A percentile compares a stretch with the other conserved stretches of the same genome.
phyloP scores from a whole-genome alignment of 139 green algal species.

The Chlorella ohadii region DNA sequence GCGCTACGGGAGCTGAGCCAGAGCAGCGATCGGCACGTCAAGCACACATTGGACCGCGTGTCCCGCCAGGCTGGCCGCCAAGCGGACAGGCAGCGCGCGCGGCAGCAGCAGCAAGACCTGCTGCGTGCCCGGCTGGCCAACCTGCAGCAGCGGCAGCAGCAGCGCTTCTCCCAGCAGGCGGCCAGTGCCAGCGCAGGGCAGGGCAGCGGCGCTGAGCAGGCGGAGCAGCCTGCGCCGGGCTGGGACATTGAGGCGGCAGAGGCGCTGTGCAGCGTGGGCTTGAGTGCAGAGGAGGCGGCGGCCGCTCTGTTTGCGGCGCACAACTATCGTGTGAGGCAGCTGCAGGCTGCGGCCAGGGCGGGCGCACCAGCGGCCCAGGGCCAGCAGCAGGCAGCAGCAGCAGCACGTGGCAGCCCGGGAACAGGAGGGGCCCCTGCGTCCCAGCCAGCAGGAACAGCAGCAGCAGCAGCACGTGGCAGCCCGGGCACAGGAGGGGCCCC shows the following conservation, averaged over 20 bases:
- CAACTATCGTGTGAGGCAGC: not conserved
- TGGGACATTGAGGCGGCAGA: slow-evolving; percentile 13
- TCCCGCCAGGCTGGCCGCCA: not conserved
- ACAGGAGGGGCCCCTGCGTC: not conserved
- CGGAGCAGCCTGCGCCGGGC: not conserved
- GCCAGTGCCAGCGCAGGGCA: not conserved
- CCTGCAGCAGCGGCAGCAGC: not conserved
- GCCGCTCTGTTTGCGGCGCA: slow-evolving; percentile 1
- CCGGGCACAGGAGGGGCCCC: not conserved
- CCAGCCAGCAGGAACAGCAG: not conserved
- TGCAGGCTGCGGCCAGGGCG: not conserved
- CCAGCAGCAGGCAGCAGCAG: slow-evolving; percentile 2
- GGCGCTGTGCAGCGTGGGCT: not conserved
- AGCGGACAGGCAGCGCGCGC: not conserved
- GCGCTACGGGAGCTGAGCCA: too few species aligned
- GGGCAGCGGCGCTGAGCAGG: not conserved
- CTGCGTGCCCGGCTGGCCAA: not conserved
- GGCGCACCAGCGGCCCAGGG: not conserved
- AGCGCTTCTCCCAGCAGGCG: not conserved
- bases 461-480: not conserved
- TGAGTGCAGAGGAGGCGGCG: slow-evolving; percentile 3
- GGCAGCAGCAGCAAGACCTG: not conserved
- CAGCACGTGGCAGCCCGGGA: not conserved
- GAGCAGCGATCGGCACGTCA: not conserved
- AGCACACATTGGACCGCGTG: not conserved